Conservation (phyloP, 352 stramenopile species). For the Thraustochytrium striatum region DNA sequence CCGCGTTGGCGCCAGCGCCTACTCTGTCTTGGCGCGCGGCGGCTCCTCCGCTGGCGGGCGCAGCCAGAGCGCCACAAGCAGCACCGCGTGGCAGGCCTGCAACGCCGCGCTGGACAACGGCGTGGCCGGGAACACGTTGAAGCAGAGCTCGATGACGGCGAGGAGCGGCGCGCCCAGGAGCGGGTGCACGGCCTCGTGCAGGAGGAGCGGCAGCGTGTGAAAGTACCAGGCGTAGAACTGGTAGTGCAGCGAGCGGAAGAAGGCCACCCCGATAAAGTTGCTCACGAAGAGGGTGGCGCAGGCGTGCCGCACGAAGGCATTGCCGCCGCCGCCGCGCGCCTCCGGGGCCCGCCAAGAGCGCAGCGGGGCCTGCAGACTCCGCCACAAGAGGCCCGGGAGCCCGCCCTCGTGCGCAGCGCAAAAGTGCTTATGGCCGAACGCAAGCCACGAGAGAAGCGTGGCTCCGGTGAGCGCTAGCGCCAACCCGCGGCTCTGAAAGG, state of each 20-base stretch:
- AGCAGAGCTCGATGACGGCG: conserved; percentile 72
- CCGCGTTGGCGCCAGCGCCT: too few relatives aligned
- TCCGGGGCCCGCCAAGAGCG: too few relatives aligned
- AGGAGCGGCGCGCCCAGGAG: conserved; percentile 48
- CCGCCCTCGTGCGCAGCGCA: not conserved
- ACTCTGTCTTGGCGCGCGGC: too few relatives aligned
- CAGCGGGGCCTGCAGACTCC: conserved; percentile 3
- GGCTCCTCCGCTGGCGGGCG: not conserved
- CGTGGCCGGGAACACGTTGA: conserved; percentile 93
- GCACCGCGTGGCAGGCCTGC: conserved; percentile 79
- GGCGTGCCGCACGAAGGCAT: conserved; percentile 57
- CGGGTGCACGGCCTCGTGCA: conserved; percentile 78
- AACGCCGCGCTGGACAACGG: conserved; percentile 78
- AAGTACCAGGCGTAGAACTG: conserved; percentile 94
- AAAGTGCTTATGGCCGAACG: conserved; percentile 10
- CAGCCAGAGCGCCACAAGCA: conserved; percentile 58
- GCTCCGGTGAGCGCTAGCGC: conserved; percentile 58
- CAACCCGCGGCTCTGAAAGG: conserved; percentile 68
- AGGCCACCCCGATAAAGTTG: conserved; percentile 95
- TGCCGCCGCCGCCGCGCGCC: not conserved
- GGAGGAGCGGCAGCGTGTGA: conserved; percentile 85
- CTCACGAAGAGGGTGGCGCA: conserved; percentile 76
- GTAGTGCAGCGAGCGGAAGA: conserved; percentile 94
- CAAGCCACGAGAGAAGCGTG: conserved; percentile 34
- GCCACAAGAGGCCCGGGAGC: conserved; percentile 8